These are phyloP conservation scores for Plasmodium gallinaceum DNA, from an alignment of 169 alveolate genomes.

Conservation along the genomic window DNA sequence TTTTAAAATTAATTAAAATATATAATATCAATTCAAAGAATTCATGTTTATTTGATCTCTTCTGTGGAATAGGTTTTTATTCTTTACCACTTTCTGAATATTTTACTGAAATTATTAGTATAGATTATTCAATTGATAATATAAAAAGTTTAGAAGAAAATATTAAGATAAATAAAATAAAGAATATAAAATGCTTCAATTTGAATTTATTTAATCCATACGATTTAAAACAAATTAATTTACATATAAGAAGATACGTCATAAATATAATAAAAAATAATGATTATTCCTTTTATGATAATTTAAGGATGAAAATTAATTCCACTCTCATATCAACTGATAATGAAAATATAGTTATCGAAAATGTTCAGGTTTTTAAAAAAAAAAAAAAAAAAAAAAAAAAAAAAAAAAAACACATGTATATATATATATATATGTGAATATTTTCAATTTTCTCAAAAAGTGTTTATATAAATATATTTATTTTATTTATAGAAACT, in stretches of 20 bases:
- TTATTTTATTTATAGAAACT: constrained; percentile 18
- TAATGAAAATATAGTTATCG: constrained; percentile 42
- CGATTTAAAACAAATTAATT: constrained; percentile 61
- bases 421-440: not conserved
- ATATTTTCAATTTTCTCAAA: not conserved
- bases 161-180: constrained; percentile 52
- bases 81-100: constrained; percentile 50
- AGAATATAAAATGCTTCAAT: constrained; percentile 41
- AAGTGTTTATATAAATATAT: not conserved
- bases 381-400: not conserved
- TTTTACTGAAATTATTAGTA: constrained; percentile 44
- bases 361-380: constrained; percentile 67
- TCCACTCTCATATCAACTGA: constrained; percentile 12
- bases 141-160: constrained; percentile 76
- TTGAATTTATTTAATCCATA: constrained; percentile 55
- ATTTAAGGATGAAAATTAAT: constrained; percentile 29
- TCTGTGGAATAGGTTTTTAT: constrained; percentile 77
- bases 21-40: constrained; percentile 42
- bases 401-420: not conserved
- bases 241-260: constrained; percentile 74
- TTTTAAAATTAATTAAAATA: constrained; percentile 55
- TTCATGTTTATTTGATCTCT: constrained; percentile 49
- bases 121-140: constrained; percentile 75
- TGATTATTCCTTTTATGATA: not conserved
- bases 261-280: constrained; percentile 47